phyloP scores from a whole-genome alignment of 768 basidiomycete genomes.

The Suillus discolor region DNA sequence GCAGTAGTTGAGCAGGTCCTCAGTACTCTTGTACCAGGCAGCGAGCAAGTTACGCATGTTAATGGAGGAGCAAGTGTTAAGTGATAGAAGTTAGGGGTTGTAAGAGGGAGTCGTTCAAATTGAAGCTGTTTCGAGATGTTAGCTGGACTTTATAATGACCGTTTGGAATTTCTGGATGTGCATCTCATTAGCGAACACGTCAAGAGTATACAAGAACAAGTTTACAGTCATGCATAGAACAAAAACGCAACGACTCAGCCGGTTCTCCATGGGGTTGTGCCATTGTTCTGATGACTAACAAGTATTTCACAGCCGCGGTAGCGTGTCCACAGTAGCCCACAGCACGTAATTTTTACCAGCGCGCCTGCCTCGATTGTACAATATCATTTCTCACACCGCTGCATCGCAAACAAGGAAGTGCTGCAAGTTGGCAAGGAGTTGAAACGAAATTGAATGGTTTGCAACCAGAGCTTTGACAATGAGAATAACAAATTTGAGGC shows the following conservation, averaged over 20 bases:
- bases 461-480: not conserved
- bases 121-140: not conserved
- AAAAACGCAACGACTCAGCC: not conserved
- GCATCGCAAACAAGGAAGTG: not conserved
- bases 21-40: constrained; percentile 1
- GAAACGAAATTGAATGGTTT: not conserved
- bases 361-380: not conserved
- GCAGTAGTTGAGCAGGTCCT: not conserved
- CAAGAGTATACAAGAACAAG: not conserved
- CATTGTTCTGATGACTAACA: not conserved
- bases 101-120: not conserved
- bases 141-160: not conserved
- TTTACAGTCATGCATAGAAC: not conserved
- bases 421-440: not conserved
- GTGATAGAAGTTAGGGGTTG: not conserved
- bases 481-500: not conserved
- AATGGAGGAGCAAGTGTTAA: not conserved
- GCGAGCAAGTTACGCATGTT: not conserved
- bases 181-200: not conserved
- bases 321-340: not conserved
- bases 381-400: not conserved
- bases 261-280: not conserved
- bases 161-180: not conserved
- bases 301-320: not conserved
- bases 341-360: not conserved